Base-by-base conservation (phyloP, 805 yeast genomes). In the Ascoidea rubescens region DNA sequence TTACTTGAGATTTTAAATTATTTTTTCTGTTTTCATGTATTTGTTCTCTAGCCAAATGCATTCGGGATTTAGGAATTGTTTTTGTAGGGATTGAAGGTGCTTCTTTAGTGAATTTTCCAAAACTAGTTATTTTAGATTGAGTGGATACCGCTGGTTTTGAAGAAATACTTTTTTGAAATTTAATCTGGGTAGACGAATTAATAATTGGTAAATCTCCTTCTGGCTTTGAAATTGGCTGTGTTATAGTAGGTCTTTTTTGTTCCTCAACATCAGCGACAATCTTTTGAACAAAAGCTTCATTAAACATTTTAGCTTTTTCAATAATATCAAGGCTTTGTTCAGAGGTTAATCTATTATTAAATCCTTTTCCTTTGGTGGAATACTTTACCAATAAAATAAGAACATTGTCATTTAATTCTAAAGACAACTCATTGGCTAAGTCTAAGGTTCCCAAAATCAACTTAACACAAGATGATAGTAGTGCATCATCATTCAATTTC, bases 401-500 rank as follows among this genome's bases (percentile, higher is more conserved):
- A 48, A 86, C 70, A 1, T 70, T 70, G 4, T 71, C 72, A 45
- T 80, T 82, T 21, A 84, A 71, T 2, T 62, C 60, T 32, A 83
- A 71, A 10, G 73, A 61, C 45, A 80, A 67, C 46, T 78, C 82
- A 33, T 68, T 65, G 0, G 89, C 86, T 47, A 85, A 64, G 57
- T 81, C 85, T 48, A 88, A 71, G 0, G 87, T 79, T 47, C 76
- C 74, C 50, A 80, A 74, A 4, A 86, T 84, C 48, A 88, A 69
- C 30, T 74, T 73, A 5, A 87, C 90, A 70, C 96, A 87, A 1
- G 87, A 76, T 31, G 74, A 74, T 48, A 87, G 68, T 48, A 91
- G 69, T 2, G 88, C 84, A 5, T 77, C 71, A 64, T 90, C 97
- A 54, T 91, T 87, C 48, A 91, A 70, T 54, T 93, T 73, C 32